These are phyloP conservation scores for Nemania bipapillata DNA, from an alignment of 2,329 filamentous ascomycete species.

Conservation along the genomic window DNA sequence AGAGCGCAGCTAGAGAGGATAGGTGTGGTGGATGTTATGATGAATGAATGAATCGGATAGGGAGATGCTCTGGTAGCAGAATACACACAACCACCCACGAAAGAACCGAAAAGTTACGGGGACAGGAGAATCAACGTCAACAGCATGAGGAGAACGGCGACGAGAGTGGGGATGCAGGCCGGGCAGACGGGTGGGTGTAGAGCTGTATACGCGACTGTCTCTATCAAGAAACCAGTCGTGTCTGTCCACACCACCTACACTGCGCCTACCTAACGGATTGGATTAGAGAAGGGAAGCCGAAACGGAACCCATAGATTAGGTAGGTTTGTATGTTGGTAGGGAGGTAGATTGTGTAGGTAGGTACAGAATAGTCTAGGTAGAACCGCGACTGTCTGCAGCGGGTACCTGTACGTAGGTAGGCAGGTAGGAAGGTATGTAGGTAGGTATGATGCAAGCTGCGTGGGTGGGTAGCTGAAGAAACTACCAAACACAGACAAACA, in stretches of 20 bases:
- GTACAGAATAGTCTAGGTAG: not conserved
- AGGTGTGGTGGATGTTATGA: not conserved
- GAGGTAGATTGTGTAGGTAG: not conserved
- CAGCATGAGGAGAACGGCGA: constrained; percentile 26
- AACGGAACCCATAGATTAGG: constrained; percentile 11
- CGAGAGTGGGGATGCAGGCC: constrained; percentile 30
- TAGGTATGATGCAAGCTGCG: not conserved
- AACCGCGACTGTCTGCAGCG: constrained; percentile 7
- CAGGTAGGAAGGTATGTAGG: not conserved
- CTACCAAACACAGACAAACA: constrained; percentile 11
- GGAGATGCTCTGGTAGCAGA: constrained; percentile 40
- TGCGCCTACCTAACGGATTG: not conserved
- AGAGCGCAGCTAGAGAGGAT: constrained; percentile 5
- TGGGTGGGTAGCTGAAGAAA: constrained; percentile 5
- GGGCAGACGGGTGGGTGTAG: constrained; percentile 1
- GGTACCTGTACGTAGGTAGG: not conserved
- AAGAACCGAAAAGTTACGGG: constrained; percentile 27
- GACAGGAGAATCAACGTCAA: constrained; percentile 20
- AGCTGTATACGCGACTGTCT: constrained; percentile 18
- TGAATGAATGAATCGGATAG: constrained; percentile 39
- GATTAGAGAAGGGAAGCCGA: constrained; percentile 21
- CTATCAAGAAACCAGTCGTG: not conserved
- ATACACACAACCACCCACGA: constrained; percentile 31
- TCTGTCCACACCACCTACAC: not conserved
- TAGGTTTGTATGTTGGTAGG: not conserved